Conservation (phyloP, 139 green algal genomes). For the Micractinium sp. region DNA sequence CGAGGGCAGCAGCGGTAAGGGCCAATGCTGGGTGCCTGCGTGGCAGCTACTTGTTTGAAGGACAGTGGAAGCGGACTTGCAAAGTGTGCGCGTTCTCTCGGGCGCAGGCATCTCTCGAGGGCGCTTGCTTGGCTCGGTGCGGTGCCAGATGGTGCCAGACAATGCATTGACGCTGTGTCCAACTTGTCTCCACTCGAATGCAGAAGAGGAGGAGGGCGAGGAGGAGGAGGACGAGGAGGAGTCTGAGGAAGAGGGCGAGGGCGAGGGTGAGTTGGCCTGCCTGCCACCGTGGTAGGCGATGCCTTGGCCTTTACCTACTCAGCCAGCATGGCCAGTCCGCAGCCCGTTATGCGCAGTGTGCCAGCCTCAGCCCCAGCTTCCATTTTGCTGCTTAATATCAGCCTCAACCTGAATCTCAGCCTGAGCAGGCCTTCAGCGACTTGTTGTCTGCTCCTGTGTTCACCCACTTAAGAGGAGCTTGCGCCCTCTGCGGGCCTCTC, state of each 20-base stretch:
- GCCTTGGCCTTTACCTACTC: too few relatives aligned
- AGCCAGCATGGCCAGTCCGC: too few relatives aligned
- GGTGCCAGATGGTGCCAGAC: neutral
- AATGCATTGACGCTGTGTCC: neutral
- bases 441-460: too few relatives aligned
- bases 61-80: neutral
- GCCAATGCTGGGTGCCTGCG: neutral
- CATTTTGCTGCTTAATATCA: too few relatives aligned
- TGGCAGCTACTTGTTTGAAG: neutral
- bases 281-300: neutral
- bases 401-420: too few relatives aligned
- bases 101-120: neutral
- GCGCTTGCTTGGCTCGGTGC: neutral
- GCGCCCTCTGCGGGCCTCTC: too few relatives aligned
- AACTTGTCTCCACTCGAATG: slow-evolving; percentile 27
- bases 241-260: slow-evolving; percentile 43
- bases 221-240: slow-evolving; percentile 36
- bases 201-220: slow-evolving; percentile 44
- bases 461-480: too few relatives aligned
- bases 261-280: slow-evolving; percentile 17
- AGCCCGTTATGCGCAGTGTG: neutral
- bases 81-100: neutral
- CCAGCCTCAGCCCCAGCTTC: neutral
- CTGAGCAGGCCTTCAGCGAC: too few relatives aligned
- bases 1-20: neutral